A percentile compares a stretch with the other conserved stretches of the same genome.
Evolutionary conservation across 305 asterid genomes (phyloP).

Genomic region (Striga hermonthica): DNA sequence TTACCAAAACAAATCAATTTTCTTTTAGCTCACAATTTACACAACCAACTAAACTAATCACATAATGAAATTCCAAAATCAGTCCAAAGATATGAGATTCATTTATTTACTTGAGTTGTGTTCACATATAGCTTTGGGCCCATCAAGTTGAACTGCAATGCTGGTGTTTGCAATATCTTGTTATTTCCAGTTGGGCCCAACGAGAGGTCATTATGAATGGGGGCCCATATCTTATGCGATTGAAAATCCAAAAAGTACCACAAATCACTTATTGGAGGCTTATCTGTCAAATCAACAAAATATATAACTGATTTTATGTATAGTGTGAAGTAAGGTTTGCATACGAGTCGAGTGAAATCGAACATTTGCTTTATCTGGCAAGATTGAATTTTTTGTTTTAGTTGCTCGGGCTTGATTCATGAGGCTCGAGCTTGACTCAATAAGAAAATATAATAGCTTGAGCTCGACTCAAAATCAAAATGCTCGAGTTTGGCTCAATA

Average conservation of each 20-base stretch:
- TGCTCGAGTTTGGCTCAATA: too few relatives aligned
- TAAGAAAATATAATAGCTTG: too few relatives aligned
- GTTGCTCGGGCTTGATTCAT: too few relatives aligned
- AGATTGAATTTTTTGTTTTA: too few relatives aligned
- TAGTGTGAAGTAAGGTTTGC: too few relatives aligned
- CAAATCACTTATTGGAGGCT: conserved; percentile 76
- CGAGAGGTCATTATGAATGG: conserved; percentile 73
- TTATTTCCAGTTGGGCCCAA: conserved; percentile 61
- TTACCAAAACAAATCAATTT: not conserved
- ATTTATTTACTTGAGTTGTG: conserved; percentile 61
- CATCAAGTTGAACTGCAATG: conserved; percentile 59
- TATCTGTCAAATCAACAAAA: conserved; percentile 55
- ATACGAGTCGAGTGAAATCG: too few relatives aligned
- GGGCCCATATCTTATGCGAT: conserved; percentile 84
- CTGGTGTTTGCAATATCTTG: conserved; percentile 43
- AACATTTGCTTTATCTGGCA: too few relatives aligned
- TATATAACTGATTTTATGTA: too few relatives aligned
- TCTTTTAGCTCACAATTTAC: too few relatives aligned
- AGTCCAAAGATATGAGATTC: not conserved
- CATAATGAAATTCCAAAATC: not conserved
- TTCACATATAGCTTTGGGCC: conserved; percentile 83
- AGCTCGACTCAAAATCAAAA: too few relatives aligned
- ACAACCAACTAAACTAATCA: too few relatives aligned
- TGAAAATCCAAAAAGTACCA: conserved; percentile 88
- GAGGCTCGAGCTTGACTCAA: too few relatives aligned